A percentile compares a stretch with the other conserved stretches of the same genome.
Evolutionary conservation across 768 basidiomycete species (phyloP).

Genomic region (Lentinula boryana): DNA sequence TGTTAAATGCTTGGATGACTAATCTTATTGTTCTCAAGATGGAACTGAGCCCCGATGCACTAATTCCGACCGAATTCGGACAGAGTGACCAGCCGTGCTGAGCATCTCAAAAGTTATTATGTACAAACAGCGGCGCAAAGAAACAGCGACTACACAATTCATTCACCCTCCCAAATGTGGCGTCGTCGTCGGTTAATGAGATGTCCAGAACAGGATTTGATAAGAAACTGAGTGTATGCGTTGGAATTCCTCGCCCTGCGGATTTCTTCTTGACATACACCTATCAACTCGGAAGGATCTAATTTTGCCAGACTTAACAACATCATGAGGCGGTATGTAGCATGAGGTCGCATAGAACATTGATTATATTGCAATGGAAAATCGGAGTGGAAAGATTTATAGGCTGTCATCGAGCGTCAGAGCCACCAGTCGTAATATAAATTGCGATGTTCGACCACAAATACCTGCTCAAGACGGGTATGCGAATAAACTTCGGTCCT

Average conservation of each 20-base stretch:
- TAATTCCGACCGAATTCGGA: background rate
- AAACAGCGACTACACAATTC: background rate
- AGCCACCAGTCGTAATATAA: background rate
- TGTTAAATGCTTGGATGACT: too few species aligned
- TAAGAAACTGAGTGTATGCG: background rate
- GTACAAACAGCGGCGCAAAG: slow-evolving; percentile 1
- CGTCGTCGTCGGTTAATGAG: background rate
- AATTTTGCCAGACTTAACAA: background rate
- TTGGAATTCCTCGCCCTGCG: background rate
- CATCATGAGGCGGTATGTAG: background rate
- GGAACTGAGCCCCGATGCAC: background rate
- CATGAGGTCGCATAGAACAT: background rate
- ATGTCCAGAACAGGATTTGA: background rate
- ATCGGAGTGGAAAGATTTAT: background rate
- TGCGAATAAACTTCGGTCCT: too few species aligned
- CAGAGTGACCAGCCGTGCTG: background rate
- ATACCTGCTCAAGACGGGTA: too few species aligned
- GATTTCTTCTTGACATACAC: background rate
- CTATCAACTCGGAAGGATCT: slow-evolving; percentile 1
- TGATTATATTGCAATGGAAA: background rate
- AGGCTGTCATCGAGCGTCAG: background rate
- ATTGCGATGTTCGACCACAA: too few species aligned
- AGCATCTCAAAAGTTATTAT: background rate
- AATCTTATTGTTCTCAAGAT: too few species aligned
- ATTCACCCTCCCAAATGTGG: background rate